Base-by-base conservation (phyloP, 805 yeast species). In the Starmerella kuoi region DNA sequence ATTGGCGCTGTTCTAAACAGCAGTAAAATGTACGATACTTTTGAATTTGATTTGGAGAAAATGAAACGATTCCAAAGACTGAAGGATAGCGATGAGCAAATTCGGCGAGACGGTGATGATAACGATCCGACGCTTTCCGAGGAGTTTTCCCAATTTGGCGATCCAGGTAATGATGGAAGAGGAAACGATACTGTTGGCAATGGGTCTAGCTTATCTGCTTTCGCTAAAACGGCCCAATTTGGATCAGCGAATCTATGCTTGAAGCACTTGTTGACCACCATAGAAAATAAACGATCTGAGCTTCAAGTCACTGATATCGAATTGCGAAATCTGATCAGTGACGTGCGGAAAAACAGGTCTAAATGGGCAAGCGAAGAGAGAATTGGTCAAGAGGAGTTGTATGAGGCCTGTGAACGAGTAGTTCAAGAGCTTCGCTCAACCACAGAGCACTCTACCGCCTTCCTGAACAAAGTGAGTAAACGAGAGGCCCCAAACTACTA, bases 401-500 rank as follows among this genome's bases (percentile, higher is more conserved):
- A 91, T 56, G 98, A 93, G 53, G 95, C 96, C 0, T 88, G 96
- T 55, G 99, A 91, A 54, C 87, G 86, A 56, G 98, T 91, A 1
- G 87, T 88, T 0, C 65, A 78, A 49, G 97, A 91, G 54, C 65
- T 91, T 25, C 71, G 98, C 56, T 83, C 88, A 5, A 84, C 80
- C 52, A 88, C 98, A 0, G 96, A 91, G 56, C 97, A 91, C 61
- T 86, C 96, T 0, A 86, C 96, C 1, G 94, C 97, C 0, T 91
- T 91, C 56, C 67, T 91, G 51, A 91, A 87, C 62, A 83, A 84
- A 57, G 99, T 91, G n/a, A 84, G 91, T 45, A 91, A 91, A 58
- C 72, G 98, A 42, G 99, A 91, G 55, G 99, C 99, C 0, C 99
- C 98, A 6, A 91, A 91, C 58, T 91, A 91, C 61, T 85, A 85